These are phyloP conservation scores for Mesembryanthemum crystallinum DNA, from an alignment of 148 eudicot genomes.

Conservation along the genomic window DNA sequence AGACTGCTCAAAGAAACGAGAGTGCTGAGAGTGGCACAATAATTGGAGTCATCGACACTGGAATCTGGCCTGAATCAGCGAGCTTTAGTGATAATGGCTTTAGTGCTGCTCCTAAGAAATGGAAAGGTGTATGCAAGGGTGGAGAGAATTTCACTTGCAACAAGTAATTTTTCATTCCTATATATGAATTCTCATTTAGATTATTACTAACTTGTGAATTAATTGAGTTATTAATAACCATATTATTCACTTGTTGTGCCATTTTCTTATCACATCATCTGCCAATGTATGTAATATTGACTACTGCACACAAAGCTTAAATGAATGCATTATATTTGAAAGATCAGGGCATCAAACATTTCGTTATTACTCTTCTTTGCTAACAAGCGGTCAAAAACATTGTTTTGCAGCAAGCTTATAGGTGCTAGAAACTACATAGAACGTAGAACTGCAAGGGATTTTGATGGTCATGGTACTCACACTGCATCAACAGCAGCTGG, in stretches of 20 bases:
- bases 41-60: conserved; percentile 48
- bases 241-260: too few relatives aligned
- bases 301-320: too few relatives aligned
- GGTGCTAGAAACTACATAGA: conserved; percentile 41
- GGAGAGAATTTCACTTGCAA: conserved; percentile 50
- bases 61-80: conserved; percentile 57
- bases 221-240: too few relatives aligned
- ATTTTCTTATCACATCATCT: too few relatives aligned
- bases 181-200: not conserved
- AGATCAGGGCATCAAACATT: too few relatives aligned
- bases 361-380: too few relatives aligned
- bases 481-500: conserved; percentile 66
- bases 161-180: conserved; percentile 34
- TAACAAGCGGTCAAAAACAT: not conserved
- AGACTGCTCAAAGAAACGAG: conserved; percentile 5
- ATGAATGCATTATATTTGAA: too few relatives aligned
- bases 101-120: conserved; percentile 47
- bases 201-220: too few relatives aligned
- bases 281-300: too few relatives aligned
- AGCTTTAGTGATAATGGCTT: conserved; percentile 50
- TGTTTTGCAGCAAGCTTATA: conserved; percentile 45
- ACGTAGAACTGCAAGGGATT: conserved; percentile 33
- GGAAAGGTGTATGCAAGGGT: conserved; percentile 52
- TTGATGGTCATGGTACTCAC: conserved; percentile 51
- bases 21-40: conserved; percentile 35